These are phyloP conservation scores for Porcisia hertigi DNA, from an alignment of 208 protist species.

Conservation along the genomic window DNA sequence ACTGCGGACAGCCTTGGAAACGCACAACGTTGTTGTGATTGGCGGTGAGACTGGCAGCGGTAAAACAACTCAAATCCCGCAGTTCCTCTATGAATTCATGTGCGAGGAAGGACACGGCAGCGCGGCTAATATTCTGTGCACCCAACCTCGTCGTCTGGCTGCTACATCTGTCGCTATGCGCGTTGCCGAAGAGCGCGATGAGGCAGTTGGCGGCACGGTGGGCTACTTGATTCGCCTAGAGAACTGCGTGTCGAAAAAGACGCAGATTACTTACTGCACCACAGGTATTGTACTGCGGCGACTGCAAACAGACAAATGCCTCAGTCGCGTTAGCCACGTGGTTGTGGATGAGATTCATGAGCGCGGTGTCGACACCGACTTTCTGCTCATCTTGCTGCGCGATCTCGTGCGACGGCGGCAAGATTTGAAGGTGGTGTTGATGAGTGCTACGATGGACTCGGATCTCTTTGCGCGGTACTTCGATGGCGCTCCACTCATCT, in stretches of 20 bases:
- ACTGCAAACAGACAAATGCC: conserved; percentile 86
- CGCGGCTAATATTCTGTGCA: conserved; percentile 92
- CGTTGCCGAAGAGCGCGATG: conserved; percentile 92
- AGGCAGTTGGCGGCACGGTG: conserved; percentile 87
- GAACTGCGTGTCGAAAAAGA: conserved; percentile 82
- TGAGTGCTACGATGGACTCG: conserved; percentile 96
- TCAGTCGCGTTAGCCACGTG: conserved; percentile 90
- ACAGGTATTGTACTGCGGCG: conserved; percentile 93
- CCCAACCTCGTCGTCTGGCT: conserved; percentile 93
- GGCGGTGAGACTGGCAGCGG: conserved; percentile 97
- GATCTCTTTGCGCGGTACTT: conserved; percentile 95
- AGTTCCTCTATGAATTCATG: conserved; percentile 96
- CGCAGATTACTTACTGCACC: conserved; percentile 94
- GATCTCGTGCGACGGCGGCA: conserved; percentile 76
- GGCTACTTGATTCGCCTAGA: conserved; percentile 95
- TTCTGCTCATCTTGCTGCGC: conserved; percentile 92
- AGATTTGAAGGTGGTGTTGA: conserved; percentile 92
- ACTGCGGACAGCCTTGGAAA: conserved; percentile 56
- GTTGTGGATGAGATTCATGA: conserved; percentile 97
- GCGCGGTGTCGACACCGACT: conserved; percentile 96
- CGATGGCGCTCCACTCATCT: conserved; percentile 81
- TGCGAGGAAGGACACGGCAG: conserved; percentile 83
- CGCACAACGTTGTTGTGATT: conserved; percentile 93
- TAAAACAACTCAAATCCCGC: conserved; percentile 98
- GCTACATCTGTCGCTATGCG: conserved; percentile 93